Base-by-base conservation (phyloP, 192 early-diverging fungal species). In the Linnemannia schmuckeri region DNA sequence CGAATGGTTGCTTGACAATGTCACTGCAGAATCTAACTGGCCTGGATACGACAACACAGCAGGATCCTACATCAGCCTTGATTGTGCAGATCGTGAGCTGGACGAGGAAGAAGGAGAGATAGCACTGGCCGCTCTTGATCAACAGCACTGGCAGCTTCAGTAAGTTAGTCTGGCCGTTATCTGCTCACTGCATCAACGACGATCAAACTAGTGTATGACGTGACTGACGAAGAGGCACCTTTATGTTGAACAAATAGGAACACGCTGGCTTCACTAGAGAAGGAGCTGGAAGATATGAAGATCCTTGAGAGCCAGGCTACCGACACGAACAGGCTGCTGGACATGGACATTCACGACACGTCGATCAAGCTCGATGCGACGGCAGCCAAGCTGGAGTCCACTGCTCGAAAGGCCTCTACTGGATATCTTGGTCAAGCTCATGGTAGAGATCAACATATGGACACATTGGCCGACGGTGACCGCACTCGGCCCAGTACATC, bases 21-120 rank as follows among this genome's bases (percentile, higher is more conserved):
- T 87, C 35, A 54, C 79, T 35, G 85, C 85, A 40, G 76, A 78
- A 17, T 78, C 76, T 40, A 87, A 81, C 41, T 87, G 79, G 85
- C 85, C 79, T 18, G 72, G n/a, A 70, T 87, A 66, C 22, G 24
- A 72, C 22, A 42, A 61, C 30, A 22, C 57, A 3, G n/a, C 52
- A 63, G 18, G 6, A 30, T 7, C n/a, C 42, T 13, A 0, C 35
- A 35, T 49, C 40, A 35, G 35, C 15, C 37, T 61, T 27, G 38
- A 70, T 44, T 4, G 2, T 54, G 69, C 41, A 22, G 42, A 78
- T 37, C 54, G 40, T 40, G 63, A 40, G 1, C 27, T 66, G 1
- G 63, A 54, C 49, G 52, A 47, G 47, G 68, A 70, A 7, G 61
- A 75, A 27, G n/a, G 75, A 8, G 75, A 82, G 20, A 27, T 72